Base-by-base conservation (phyloP, 805 yeast species). In the Hanseniaspora lachancei region DNA sequence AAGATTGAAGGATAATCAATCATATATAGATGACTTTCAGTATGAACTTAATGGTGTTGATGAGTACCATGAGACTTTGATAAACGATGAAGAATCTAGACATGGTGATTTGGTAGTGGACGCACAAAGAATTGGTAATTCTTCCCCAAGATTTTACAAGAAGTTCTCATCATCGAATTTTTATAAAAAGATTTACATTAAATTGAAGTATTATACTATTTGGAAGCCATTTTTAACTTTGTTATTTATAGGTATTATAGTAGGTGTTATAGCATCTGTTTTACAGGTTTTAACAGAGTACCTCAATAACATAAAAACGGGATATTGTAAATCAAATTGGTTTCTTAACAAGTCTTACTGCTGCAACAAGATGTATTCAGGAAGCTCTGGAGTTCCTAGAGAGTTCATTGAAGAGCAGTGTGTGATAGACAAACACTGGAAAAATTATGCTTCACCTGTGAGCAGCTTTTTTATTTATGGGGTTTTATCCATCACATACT, bases 251-350 rank as follows among this genome's bases (percentile, higher is more conserved):
- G 99, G 97, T 0, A 64, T 82, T 0, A 59, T 75, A 3, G 84
- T 89, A 54, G 99, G 99, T 4, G 62, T 78, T 1, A 82, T 88
- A 40, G 97, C 98, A 0, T 95, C 88, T 0, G 73, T 77, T 18
- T 70, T 93, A 54, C 89, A 86, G 62, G 78, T 91, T 18, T 75
- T 88, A 18, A 88, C 97, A 0, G 91, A 87, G 52, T 88, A 89
- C 78, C 69, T 93, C n/a, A 84, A 88, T 2, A 83, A 83, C 62
- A 68, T 89, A 59, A 79, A 88, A 58, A 70, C 78, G 1, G 98
- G 98, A 0, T 79, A 82, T 67, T 93, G 98, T 69, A 66, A 78
- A 1, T 68, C 75, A 20, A 79, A 80, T 35, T 79, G 88, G 66
- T 80, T 89, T 62, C 71, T 89, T 35, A 88, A 80, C 67, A 76